Evolutionary conservation across 768 basidiomycete genomes (phyloP), one percentile per base, ranked within the genome.

Genomic region (Daedalea quercina): DNA sequence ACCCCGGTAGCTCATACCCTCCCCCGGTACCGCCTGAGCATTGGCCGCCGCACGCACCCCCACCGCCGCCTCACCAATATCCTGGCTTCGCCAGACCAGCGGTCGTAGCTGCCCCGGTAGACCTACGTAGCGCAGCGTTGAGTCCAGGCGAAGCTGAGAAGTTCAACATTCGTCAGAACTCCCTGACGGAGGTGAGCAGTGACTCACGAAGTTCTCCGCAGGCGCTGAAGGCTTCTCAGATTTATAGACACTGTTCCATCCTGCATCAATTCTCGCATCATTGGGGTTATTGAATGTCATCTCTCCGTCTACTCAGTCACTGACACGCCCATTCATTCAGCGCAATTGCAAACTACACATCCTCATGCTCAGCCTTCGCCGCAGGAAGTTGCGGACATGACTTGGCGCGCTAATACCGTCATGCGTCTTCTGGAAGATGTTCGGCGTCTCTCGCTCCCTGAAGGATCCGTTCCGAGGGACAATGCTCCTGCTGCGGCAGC

Each of bases 331-430:
- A 42, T 31, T 11, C 22, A 3, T 33, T 9, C 40, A 70, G 68
- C 69, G 3, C 64, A 69, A 50, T 51, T 47, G 23, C 82, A 82
- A 53, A 64, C 70, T 2, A 71, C 67, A 41, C 59, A 73, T 11
- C 75, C 80, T 2, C 73, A 78, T 37, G 64, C 69, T 7, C 81
- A 80, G 56, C 86, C 85, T 3, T 54, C 70, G 9, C 65, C 75
- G 7, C 69, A 71, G 1, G 87, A 90, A 63, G 65, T 89, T 9
- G 69, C 74, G 45, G 83, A 88, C 56, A 91, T 90, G 88, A 75
- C 80, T 9, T 75, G 77, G 15, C 76, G 78, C 28, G 88, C 88
- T 20, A 70, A 73, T 47, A 69, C 78, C 47, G 87, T 91, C 23
- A 81, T 89, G 19, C 77, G 79, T 47, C 75, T 90, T 19, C 68